Percentiles rank a stretch among this genome's conserved stretches.
Conservation (phyloP, 495 filamentous ascomycete genomes). For the Lasiosphaeria miniovina region DNA sequence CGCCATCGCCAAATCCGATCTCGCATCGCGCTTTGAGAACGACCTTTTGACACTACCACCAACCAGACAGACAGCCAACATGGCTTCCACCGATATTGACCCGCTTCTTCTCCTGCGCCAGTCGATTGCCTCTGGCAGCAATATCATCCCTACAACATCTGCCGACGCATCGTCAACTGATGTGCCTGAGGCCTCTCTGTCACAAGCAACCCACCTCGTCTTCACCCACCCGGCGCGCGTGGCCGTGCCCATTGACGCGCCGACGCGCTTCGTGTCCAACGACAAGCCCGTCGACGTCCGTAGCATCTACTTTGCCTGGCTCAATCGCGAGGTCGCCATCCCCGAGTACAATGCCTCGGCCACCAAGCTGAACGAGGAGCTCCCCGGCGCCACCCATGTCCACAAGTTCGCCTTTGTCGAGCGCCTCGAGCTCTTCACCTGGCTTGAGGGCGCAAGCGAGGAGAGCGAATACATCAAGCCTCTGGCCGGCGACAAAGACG, state of each 20-base stretch:
- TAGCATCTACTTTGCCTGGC: slow-evolving; percentile 91
- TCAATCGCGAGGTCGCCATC: slow-evolving; percentile 82
- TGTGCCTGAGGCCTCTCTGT: slow-evolving; percentile 49
- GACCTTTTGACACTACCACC: neutral
- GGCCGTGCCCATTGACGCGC: slow-evolving; percentile 67
- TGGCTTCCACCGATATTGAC: slow-evolving; percentile 52
- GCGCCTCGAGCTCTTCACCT: slow-evolving; percentile 83
- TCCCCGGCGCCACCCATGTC: slow-evolving; percentile 61
- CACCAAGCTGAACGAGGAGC: slow-evolving; percentile 74
- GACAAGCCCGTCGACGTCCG: slow-evolving; percentile 77
- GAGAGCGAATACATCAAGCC: slow-evolving; percentile 90
- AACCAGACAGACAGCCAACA: slow-evolving; percentile 16
- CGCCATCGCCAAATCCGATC: too few relatives aligned
- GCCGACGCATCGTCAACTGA: slow-evolving; percentile 43
- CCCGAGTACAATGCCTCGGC: slow-evolving; percentile 85
- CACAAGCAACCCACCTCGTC: slow-evolving; percentile 75
- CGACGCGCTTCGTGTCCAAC: slow-evolving; percentile 76
- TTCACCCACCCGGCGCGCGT: slow-evolving; percentile 64
- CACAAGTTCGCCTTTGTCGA: slow-evolving; percentile 87
- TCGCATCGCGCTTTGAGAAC: neutral
- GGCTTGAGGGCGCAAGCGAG: slow-evolving; percentile 84
- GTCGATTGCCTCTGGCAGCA: slow-evolving; percentile 62
- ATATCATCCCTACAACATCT: slow-evolving; percentile 67
- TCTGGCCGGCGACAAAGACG: slow-evolving; percentile 60
- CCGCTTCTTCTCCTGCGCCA: slow-evolving; percentile 76